Evolutionary conservation across 768 basidiomycete genomes (phyloP), one percentile per base, ranked within the genome.

Genomic region (Pseudohyphozyma bogoriensis): DNA sequence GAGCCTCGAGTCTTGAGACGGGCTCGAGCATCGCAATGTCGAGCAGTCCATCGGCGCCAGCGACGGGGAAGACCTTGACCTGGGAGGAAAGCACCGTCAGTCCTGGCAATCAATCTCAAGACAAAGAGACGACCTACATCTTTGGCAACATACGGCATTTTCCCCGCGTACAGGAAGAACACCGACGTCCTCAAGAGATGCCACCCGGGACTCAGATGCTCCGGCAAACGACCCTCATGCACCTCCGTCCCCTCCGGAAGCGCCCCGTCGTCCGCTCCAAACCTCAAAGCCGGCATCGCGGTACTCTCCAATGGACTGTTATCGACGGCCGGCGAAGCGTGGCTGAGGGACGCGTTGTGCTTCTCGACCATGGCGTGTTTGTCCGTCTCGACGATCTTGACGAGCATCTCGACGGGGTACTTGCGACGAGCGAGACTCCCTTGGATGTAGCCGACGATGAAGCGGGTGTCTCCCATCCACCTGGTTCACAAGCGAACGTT

Each of bases 81-180:
- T 60, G 40, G 10, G 10, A 12, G 7, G 78, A 72, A 82, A 84
- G 35, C 31, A 39, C 35, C 20, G 50, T 50, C 39, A 51, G 47
- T 20, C 0, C 22, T 4, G n/a, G 16, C 32, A 26, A 15, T 8
- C 5, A 3, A 28, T 10, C 11, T 1, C 31, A 12, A 33, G 31
- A 18, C 1, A 13, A 28, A 44, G 16, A 7, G 4, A 26, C 22
- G n/a, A 52, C 56, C 46, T 49, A 65, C 63, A 18, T 60, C 59
- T 33, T 73, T 72, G 0, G 87, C 87, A 68, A 91, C 87, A 60
- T 85, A 81, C 0, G 87, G 85, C 52, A 84, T 71, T 26, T 86
- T 86, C 5, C 87, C 83, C 0, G 87, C 89, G 70, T 89, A 91
- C 29, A 87, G 82, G 84, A 89, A 84, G 39, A 85, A 77, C 59